Percentiles rank a stretch among this genome's conserved stretches.
Conservation (phyloP, 495 filamentous ascomycete species). For the Annulohypoxylon nitens region DNA sequence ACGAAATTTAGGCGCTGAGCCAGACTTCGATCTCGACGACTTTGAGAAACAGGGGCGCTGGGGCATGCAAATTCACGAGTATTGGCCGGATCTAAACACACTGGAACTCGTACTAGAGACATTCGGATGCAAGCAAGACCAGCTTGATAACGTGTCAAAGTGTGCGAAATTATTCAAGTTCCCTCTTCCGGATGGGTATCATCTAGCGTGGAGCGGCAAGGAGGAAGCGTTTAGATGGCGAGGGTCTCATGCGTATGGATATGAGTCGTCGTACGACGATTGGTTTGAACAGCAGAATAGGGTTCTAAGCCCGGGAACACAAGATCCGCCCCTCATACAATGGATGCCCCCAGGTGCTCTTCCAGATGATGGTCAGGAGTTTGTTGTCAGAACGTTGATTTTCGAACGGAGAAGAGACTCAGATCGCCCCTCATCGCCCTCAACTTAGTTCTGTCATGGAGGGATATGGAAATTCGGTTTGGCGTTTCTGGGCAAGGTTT, state of each 20-base stretch:
- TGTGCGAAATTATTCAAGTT: constrained; percentile 52
- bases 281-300: constrained; percentile 24
- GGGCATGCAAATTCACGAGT: constrained; percentile 44
- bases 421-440: not conserved
- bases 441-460: not conserved
- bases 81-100: constrained; percentile 47
- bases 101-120: constrained; percentile 49
- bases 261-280: constrained; percentile 12
- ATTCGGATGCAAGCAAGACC: constrained; percentile 38
- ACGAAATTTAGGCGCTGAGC: constrained; percentile 42
- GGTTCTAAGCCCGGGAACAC: not conserved
- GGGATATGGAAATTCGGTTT: too few species aligned
- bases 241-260: constrained; percentile 37
- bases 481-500: not conserved
- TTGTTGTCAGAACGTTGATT: constrained; percentile 31
- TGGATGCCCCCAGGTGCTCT: constrained; percentile 15
- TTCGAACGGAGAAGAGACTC: constrained; percentile 29
- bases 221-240: constrained; percentile 39
- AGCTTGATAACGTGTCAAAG: constrained; percentile 46
- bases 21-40: constrained; percentile 46
- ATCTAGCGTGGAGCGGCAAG: constrained; percentile 43
- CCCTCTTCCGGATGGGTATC: constrained; percentile 35
- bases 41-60: constrained; percentile 48
- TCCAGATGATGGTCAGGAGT: constrained; percentile 22
- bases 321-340: constrained; percentile 2